These are phyloP conservation scores for Kwoniella sp. DNA, from an alignment of 768 basidiomycete species.

Conservation along the genomic window DNA sequence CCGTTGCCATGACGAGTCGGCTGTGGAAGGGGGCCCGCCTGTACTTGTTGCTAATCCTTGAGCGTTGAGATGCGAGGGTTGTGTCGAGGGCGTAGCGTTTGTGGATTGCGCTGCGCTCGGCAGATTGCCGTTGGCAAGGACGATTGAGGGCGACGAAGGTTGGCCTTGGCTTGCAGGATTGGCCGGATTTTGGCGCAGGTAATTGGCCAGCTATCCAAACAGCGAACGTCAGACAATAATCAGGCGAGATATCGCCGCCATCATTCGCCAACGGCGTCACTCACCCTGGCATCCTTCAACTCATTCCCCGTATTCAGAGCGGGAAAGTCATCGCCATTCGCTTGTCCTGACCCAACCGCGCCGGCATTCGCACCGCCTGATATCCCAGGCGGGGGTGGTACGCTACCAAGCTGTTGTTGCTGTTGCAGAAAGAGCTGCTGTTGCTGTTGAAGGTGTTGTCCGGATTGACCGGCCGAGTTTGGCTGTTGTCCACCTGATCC, in stretches of 20 bases:
- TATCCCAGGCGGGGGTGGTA: constrained; percentile 40
- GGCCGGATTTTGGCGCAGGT: constrained; percentile 16
- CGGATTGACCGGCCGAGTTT: not conserved
- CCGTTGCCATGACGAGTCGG: constrained; percentile 25
- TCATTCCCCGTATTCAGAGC: constrained; percentile 29
- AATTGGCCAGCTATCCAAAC: constrained; percentile 28
- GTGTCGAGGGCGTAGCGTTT: constrained; percentile 34
- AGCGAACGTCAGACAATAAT: not conserved
- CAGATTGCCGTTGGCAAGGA: constrained; percentile 12
- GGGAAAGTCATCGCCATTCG: constrained; percentile 40
- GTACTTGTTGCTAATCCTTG: constrained; percentile 9
- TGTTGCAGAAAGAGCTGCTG: constrained; percentile 36
- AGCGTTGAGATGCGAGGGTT: constrained; percentile 15
- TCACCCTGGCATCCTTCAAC: constrained; percentile 31
- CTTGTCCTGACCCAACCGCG: constrained; percentile 20
- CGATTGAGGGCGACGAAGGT: constrained; percentile 20
- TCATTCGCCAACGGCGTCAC: not conserved
- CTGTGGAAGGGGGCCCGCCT: constrained; percentile 31
- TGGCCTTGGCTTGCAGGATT: constrained; percentile 19
- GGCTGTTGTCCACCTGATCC: constrained; percentile 17
- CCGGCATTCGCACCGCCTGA: constrained; percentile 16
- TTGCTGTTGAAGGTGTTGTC: constrained; percentile 26
- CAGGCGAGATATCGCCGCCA: not conserved
- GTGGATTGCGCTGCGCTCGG: constrained; percentile 27
- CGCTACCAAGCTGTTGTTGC: constrained; percentile 20